Conservation (phyloP, 192 early-diverging fungal species). For the Tieghemiomyces parasiticus region DNA sequence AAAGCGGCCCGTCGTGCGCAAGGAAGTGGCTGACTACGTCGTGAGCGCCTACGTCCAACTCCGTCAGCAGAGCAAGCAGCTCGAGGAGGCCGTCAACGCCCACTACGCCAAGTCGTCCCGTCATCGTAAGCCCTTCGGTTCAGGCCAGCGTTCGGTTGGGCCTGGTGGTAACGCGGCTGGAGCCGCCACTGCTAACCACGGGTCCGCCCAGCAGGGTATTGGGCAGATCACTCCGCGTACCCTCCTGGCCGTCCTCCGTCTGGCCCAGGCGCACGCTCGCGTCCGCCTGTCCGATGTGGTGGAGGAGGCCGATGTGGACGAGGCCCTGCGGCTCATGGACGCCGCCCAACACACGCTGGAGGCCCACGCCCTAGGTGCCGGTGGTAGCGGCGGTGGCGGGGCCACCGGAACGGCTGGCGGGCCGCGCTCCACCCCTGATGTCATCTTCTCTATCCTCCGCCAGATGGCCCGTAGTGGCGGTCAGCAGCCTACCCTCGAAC, state of each 20-base stretch:
- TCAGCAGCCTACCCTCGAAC: conserved; percentile 33
- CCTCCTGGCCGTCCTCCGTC: conserved; percentile 69
- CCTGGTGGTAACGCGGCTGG: conserved; percentile 2
- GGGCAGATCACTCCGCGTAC: conserved; percentile 46
- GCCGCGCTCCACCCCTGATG: conserved; percentile 34
- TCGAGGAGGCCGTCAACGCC: conserved; percentile 25
- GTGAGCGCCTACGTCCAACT: conserved; percentile 73
- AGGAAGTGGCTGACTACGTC: conserved; percentile 68
- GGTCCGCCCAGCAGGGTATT: conserved; percentile 18
- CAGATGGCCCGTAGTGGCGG: conserved; percentile 48
- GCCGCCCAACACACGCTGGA: conserved; percentile 78
- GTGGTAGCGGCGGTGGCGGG: conserved; percentile 18
- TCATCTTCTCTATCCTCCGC: conserved; percentile 67
- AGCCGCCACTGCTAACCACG: conserved; percentile 13
- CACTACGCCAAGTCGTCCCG: conserved; percentile 14
- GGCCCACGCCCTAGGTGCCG: conserved; percentile 30
- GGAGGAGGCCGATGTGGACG: conserved; percentile 61
- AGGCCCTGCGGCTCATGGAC: conserved; percentile 76
- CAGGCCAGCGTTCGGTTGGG: not conserved
- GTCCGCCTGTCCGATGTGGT: conserved; percentile 55
- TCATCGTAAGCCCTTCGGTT: conserved; percentile 11
- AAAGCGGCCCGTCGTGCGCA: conserved; percentile 56
- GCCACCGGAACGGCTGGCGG: too few species aligned
- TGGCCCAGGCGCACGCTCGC: conserved; percentile 71
- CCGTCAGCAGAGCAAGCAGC: conserved; percentile 43